phyloP scores from a whole-genome alignment of 225 moss, liverwort and hornwort genomes.

The Sphagnum contortum region DNA sequence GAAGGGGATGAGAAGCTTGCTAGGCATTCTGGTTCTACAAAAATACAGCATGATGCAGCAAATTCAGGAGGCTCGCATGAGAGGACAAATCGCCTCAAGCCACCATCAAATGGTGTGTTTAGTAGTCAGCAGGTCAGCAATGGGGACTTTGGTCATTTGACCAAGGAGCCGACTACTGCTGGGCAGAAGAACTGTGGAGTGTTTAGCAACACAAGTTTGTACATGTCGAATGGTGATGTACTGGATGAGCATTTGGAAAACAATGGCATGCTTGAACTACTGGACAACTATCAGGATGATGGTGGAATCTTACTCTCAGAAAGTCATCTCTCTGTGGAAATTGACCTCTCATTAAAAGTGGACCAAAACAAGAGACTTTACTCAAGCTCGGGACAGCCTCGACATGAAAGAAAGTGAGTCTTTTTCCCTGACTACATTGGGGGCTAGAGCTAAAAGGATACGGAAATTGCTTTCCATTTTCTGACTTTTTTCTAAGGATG shows the following conservation, averaged over 20 bases:
- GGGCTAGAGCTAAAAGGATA: not conserved
- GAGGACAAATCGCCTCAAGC: conserved; percentile 27
- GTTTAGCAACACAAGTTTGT: conserved; percentile 27
- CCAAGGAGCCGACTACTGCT: conserved; percentile 14
- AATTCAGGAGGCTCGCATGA: conserved; percentile 31
- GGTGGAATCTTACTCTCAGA: conserved; percentile 54
- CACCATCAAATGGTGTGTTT: conserved; percentile 23
- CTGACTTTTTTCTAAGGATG: not conserved
- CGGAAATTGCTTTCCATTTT: not conserved
- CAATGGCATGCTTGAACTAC: conserved; percentile 52
- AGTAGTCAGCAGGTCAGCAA: conserved; percentile 21
- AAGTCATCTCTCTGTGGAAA: conserved; percentile 47
- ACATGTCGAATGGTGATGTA: conserved; percentile 51
- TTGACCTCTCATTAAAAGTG: conserved; percentile 31
- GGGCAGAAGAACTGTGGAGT: conserved; percentile 17
- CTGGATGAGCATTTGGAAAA: conserved; percentile 57
- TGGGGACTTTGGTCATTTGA: conserved; percentile 24
- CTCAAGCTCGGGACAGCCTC: conserved; percentile 14
- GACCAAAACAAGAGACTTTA: conserved; percentile 31
- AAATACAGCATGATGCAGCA: conserved; percentile 21
- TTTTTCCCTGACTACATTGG: not conserved
- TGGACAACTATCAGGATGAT: conserved; percentile 43
- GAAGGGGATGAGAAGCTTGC: conserved; percentile 36
- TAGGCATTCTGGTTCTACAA: conserved; percentile 24
- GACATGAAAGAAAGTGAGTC: conserved; percentile 34